Evolutionary conservation across 441 rosid genomes (phyloP), one percentile per base, ranked within the genome.

Genomic region (Lepidium campestre): DNA sequence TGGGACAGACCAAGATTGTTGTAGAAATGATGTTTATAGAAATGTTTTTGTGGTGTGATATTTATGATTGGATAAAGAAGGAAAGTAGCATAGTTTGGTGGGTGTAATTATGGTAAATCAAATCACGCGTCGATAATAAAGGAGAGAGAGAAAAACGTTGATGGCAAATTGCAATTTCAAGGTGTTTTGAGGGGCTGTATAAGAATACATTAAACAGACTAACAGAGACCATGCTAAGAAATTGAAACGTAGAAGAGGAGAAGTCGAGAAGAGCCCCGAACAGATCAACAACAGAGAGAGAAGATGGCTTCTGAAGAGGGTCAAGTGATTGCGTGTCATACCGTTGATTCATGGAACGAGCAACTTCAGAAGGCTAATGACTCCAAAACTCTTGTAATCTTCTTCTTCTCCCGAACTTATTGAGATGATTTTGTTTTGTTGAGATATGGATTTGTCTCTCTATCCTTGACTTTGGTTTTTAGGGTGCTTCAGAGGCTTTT

Each of bases 281-380:
- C 12, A 34, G 2, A 41, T 2, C 6, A 44, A 57, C 6, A 32
- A 34, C 31, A 61, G 45, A 36, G 48, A 59, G 7, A 14, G 62
- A 55, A 79, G 48, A 89, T 91, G 98, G 88, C 88, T 36, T 80
- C 81, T 8, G 95, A 86, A 72, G 91, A 84, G 36, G 93, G 96
- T 57, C 90, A 87, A 52, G 95, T 89, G 52, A 81, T 89, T 52
- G 47, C 80, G 9, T 89, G 96, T 70, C 96, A 87, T 85, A 80
- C 82, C 37, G 55, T 78, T 10, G 86, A 86, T 27, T 77, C 77
- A 23, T 89, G 98, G 98, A 78, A 67, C 59, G 83, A 85, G 46
- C 90, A 87, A 39, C 76, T 89, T 22, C 69, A 74, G 67, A 89
- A 83, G 79, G 75, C 80, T 50, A 84, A 81, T 20, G 89, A 82